Percentiles rank a stretch among this genome's conserved stretches.
Evolutionary conservation across 495 filamentous ascomycete species (phyloP).

Genomic region (Xylaria intraflava): DNA sequence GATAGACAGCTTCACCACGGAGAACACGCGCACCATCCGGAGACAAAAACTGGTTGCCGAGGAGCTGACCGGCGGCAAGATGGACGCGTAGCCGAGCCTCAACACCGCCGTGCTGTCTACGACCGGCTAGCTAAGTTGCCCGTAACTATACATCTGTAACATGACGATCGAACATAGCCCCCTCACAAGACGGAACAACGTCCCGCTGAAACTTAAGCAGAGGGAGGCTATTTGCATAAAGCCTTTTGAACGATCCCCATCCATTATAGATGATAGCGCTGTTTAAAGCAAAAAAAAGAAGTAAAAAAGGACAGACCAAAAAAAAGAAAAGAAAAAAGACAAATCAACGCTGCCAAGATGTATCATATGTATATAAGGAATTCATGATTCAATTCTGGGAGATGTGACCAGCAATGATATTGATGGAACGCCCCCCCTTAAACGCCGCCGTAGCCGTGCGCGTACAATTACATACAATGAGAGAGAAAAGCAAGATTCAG

Average conservation of each 20-base stretch:
- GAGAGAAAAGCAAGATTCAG: not conserved
- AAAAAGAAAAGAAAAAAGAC: not conserved
- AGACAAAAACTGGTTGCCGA: slow-evolving; percentile 42
- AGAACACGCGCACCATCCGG: slow-evolving; percentile 20
- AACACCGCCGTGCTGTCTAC: too few species aligned
- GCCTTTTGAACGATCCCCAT: not conserved
- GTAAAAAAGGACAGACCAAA: not conserved
- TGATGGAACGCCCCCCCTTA: slow-evolving; percentile 15
- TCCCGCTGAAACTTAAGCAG: not conserved
- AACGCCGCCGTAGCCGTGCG: slow-evolving; percentile 10
- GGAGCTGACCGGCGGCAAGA: slow-evolving; percentile 45
- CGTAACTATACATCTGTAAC: not conserved
- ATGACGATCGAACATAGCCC: not conserved
- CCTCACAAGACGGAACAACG: not conserved
- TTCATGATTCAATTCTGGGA: slow-evolving; percentile 14
- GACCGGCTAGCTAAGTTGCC: too few species aligned
- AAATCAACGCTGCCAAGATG: slow-evolving; percentile 12
- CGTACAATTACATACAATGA: slow-evolving; percentile 1
- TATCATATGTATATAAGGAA: slow-evolving; percentile 26
- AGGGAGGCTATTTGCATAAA: not conserved
- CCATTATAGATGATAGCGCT: not conserved
- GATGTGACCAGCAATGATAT: slow-evolving; percentile 4
- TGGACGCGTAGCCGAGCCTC: slow-evolving; percentile 24
- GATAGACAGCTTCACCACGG: slow-evolving; percentile 12
- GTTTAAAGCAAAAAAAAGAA: not conserved